A percentile compares a stretch with the other conserved stretches of the same genome.
Evolutionary conservation across 352 stramenopile genomes (phyloP).

Genomic region (Phytophthora aleatoria): DNA sequence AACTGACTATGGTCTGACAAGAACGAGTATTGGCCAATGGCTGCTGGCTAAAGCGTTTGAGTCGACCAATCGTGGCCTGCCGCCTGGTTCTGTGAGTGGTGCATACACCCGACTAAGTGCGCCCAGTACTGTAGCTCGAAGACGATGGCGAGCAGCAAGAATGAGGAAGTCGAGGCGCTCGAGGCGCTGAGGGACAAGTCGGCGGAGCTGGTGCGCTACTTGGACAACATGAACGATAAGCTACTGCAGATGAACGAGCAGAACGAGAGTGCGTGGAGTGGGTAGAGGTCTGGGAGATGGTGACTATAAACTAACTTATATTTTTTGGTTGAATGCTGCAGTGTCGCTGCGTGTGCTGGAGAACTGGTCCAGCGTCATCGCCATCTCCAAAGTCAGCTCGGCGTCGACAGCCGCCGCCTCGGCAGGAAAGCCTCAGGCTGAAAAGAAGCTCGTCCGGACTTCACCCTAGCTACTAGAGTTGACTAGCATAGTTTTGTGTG

Average conservation of each 20-base stretch:
- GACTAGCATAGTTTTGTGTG: not conserved
- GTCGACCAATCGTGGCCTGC: slow-evolving; percentile 8
- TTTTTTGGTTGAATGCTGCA: slow-evolving; percentile 17
- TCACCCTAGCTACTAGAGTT: slow-evolving; percentile 34
- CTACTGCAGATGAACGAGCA: slow-evolving; percentile 80
- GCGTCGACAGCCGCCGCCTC: slow-evolving; percentile 28
- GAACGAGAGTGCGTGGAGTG: slow-evolving; percentile 66
- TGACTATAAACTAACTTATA: not conserved
- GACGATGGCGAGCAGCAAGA: slow-evolving; percentile 54
- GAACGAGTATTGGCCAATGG: slow-evolving; percentile 24
- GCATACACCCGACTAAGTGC: slow-evolving; percentile 2
- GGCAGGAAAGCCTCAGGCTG: slow-evolving; percentile 34
- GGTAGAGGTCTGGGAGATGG: not conserved
- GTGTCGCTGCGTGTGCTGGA: slow-evolving; percentile 79
- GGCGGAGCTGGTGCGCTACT: slow-evolving; percentile 71
- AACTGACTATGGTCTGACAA: slow-evolving; percentile 16
- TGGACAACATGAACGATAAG: slow-evolving; percentile 79
- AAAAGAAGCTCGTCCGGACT: slow-evolving; percentile 67
- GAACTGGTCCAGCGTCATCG: slow-evolving; percentile 84
- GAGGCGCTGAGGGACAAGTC: slow-evolving; percentile 81
- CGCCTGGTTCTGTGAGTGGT: slow-evolving; percentile 24
- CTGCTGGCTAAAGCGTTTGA: not conserved
- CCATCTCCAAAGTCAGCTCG: slow-evolving; percentile 60
- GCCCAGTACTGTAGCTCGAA: not conserved
- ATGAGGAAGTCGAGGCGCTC: slow-evolving; percentile 79